Evolutionary conservation across 371 early-diverging fungal species (phyloP).

Genomic region (Mucor sp.): DNA sequence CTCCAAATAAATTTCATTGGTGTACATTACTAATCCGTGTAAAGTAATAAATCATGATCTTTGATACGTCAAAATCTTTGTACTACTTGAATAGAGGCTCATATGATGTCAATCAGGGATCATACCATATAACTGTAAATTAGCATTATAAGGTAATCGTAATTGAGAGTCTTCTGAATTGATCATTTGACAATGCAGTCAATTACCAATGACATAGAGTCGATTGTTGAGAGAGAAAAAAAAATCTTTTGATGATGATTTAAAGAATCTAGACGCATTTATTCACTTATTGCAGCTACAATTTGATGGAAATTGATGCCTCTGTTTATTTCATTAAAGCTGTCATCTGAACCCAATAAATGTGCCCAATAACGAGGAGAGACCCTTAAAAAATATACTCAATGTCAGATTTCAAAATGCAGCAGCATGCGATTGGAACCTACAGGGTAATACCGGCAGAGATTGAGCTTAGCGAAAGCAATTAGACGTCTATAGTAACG

Average conservation of each 20-base stretch:
- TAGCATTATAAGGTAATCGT: background rate
- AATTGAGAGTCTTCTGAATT: background rate
- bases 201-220: background rate
- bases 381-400: too few relatives aligned
- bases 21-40: background rate
- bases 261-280: background rate
- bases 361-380: too few relatives aligned
- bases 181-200: background rate
- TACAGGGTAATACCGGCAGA: too few relatives aligned
- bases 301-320: too few relatives aligned
- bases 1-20: background rate
- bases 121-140: background rate
- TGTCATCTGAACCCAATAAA: too few relatives aligned
- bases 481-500: too few relatives aligned
- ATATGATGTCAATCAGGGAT: background rate
- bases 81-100: background rate
- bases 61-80: background rate
- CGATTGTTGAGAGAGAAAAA: background rate
- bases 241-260: background rate
- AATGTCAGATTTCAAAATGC: too few relatives aligned
- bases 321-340: too few relatives aligned
- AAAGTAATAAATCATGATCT: background rate
- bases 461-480: too few relatives aligned
- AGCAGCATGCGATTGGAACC: too few relatives aligned
- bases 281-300: too few relatives aligned